These are phyloP conservation scores for Hymenoscyphus repandus DNA, from an alignment of 2,329 filamentous ascomycete genomes.

Conservation along the genomic window DNA sequence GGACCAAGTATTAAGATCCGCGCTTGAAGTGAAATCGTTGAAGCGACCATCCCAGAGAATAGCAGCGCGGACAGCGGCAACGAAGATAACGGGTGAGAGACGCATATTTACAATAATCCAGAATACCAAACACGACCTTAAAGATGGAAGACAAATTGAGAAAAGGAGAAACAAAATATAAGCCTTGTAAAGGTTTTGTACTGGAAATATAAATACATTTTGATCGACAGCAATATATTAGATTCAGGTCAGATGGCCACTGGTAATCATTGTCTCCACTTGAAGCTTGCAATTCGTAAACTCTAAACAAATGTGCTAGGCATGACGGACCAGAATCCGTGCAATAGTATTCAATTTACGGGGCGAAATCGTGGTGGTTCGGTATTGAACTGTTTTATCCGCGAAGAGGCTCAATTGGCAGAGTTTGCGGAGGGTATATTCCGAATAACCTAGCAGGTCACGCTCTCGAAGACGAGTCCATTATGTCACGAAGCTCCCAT, in stretches of 20 bases:
- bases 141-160: neutral
- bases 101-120: slow-evolving; percentile 17
- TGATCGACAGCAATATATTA: neutral
- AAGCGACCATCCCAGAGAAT: slow-evolving; percentile 63
- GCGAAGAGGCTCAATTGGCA: slow-evolving; percentile 3
- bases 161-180: neutral
- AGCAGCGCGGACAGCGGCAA: slow-evolving; percentile 27
- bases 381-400: slow-evolving; percentile 2
- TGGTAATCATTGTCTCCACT: neutral
- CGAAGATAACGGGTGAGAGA: slow-evolving; percentile 23
- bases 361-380: neutral
- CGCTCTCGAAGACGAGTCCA: too few relatives aligned
- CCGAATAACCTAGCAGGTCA: neutral
- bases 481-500: too few relatives aligned
- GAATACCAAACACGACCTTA: neutral
- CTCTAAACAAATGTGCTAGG: neutral
- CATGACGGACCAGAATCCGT: neutral
- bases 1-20: slow-evolving; percentile 57
- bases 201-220: neutral
- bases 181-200: neutral
- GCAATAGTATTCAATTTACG: neutral
- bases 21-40: slow-evolving; percentile 49
- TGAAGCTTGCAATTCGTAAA: slow-evolving; percentile 5
- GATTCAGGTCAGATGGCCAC: slow-evolving; percentile 5
- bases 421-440: slow-evolving; percentile 9